Evolutionary conservation across 805 yeast genomes (phyloP), one percentile per base, ranked within the genome.

Genomic region (Maudiozyma saulgeensis): DNA sequence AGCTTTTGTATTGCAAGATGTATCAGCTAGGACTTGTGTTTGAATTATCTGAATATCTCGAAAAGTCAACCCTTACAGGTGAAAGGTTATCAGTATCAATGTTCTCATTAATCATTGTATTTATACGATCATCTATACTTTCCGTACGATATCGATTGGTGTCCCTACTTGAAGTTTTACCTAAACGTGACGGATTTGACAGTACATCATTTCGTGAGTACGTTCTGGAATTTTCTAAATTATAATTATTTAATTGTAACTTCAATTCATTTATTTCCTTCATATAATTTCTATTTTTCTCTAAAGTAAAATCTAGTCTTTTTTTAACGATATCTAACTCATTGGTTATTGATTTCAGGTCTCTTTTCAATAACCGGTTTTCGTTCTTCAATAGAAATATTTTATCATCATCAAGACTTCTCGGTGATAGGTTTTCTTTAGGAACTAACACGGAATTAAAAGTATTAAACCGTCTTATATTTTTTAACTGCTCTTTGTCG

Each of bases 61-160:
- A 58, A 44, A 57, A 60, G 49, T 63, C 68, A n/a, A 63, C 54
- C 40, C 62, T 51, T 13, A 63, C 58, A 25, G 68, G 68, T 5
- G 68, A 63, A 32, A 63, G 52, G 35, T 18, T 46, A 31, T 32
- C 31, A 1, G 13, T 8, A 11, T 25, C 21, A 21, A n/a, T 35
- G 38, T 35, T 9, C 18, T n/a, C 38, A 35, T 35, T 1, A 1
- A 3, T 35, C 18, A 35, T 6, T 7, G 8, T 15, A 25, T 21
- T 23, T 7, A 8, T 25, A 3, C 21, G 11, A 18, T 25, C 16
- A 6, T 23, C 12, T 13, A 19, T 16, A 21, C 15, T 16, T 12
- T 39, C 15, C 2, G 15, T 5, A 16, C 9, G 16, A n/a, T 15
- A 7, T 16, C 38, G 16, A 35, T 16, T n/a, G 38, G 15, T n/a